A percentile compares a stretch with the other conserved stretches of the same genome.
Evolutionary conservation across 2,329 filamentous ascomycete species (phyloP).

Genomic region (Emmonsia crescens): DNA sequence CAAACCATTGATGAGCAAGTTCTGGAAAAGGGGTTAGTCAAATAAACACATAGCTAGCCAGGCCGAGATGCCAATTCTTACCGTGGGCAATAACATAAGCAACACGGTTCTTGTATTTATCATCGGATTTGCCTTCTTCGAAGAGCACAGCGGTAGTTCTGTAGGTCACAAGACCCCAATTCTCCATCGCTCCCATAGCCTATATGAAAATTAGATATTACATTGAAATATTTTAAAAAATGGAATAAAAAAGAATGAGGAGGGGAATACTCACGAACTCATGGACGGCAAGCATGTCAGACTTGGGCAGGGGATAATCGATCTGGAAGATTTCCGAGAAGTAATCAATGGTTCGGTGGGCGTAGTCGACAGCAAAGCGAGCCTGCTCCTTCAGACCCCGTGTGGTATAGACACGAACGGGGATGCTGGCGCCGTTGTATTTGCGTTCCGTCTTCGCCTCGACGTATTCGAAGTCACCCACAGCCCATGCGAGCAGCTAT

Average conservation of each 20-base stretch:
- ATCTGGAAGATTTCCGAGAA: slow-evolving; percentile 91
- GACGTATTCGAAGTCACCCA: slow-evolving; percentile 94
- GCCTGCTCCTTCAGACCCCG: slow-evolving; percentile 90
- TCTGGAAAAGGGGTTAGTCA: slow-evolving; percentile 38
- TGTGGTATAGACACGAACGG: slow-evolving; percentile 92
- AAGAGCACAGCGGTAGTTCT: slow-evolving; percentile 92
- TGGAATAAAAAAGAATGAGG: slow-evolving; percentile 9
- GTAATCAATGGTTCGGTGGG: slow-evolving; percentile 87
- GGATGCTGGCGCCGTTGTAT: slow-evolving; percentile 84
- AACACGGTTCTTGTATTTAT: slow-evolving; percentile 82
- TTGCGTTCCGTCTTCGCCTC: slow-evolving; percentile 81
- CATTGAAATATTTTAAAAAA: background rate
- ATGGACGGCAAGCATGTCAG: slow-evolving; percentile 80
- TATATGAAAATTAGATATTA: slow-evolving; percentile 16
- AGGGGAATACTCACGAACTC: slow-evolving; percentile 61
- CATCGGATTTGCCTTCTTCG: slow-evolving; percentile 82
- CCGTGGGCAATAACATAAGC: slow-evolving; percentile 94
- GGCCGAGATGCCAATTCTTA: slow-evolving; percentile 17
- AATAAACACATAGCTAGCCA: slow-evolving; percentile 4
- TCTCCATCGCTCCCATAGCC: slow-evolving; percentile 71
- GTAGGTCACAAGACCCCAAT: slow-evolving; percentile 95
- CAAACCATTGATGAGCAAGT: slow-evolving; percentile 92
- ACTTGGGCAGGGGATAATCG: slow-evolving; percentile 87
- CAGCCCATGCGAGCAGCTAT: slow-evolving; percentile 82
- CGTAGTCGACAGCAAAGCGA: slow-evolving; percentile 77